Evolutionary conservation across 164 flowering plant species (phyloP), one percentile per base, ranked within the genome.

Genomic region (Chimonanthus praecox): DNA sequence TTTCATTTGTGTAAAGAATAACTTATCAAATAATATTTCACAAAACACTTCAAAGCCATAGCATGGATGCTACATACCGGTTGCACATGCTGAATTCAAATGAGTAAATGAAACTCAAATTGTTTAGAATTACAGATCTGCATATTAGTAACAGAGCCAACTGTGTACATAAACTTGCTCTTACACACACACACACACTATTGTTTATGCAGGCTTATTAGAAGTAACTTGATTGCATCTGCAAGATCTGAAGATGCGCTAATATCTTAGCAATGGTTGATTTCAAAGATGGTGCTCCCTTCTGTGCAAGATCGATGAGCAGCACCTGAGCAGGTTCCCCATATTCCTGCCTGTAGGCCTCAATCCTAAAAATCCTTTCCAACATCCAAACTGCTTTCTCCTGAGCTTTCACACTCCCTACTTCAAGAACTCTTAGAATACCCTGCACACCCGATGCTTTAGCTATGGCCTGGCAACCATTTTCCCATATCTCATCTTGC

Each of bases 191-290:
- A 54, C 60, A 54, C 11, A 54, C 10, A n/a, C 60, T n/a, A 54
- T 54, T 54, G 16, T 54, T 54, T 54, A 54, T 54, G 47, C 4
- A 1, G 54, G 16, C 70, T 46, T 6, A 16, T 83, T 77, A 91
- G 75, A 94, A 94, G 80, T 90, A 91, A 83, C 90, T 90, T 69
- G 95, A 91, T 78, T 94, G 98, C 72, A 13, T 78, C 78, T 89
- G 97, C 84, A 94, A 79, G 20, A 94, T 86, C 72, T 90, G 90
- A 73, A 94, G 92, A 70, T 86, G 94, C 63, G 91, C 95, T 85
- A 94, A 74, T 66, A 91, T 51, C 79, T 82, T 89, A 10, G 94
- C 96, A 69, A 79, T 73, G 33, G 68, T 73, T 65, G 96, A 78
- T 77, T 84, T 89, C 75, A 94, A 64, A 51, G 77, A 70, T 20